Percentiles rank a stretch among this genome's conserved stretches.
Conservation (phyloP, 495 filamentous ascomycete genomes). For the Trichoderma virens region DNA sequence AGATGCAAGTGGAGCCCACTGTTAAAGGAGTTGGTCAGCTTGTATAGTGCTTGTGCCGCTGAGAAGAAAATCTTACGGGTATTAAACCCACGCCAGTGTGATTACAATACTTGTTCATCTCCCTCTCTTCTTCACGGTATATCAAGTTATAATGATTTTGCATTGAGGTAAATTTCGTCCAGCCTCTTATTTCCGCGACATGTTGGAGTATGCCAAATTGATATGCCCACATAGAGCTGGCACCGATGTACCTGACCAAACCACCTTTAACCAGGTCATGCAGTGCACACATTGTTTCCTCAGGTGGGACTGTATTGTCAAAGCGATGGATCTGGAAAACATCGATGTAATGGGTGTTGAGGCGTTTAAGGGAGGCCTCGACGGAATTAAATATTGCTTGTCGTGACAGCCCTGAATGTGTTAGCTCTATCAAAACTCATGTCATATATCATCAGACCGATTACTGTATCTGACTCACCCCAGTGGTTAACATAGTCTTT, state of each 20-base stretch:
- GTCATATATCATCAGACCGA: too few relatives aligned
- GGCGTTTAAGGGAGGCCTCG: conserved; percentile 49
- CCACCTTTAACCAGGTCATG: conserved; percentile 54
- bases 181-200: conserved; percentile 42
- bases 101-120: conserved; percentile 54
- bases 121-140: conserved; percentile 57
- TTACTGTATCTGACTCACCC: too few relatives aligned
- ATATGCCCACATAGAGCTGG: conserved; percentile 54
- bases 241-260: conserved; percentile 58
- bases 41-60: too few relatives aligned
- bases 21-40: too few relatives aligned
- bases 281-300: conserved; percentile 62
- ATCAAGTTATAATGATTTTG: conserved; percentile 54
- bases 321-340: conserved; percentile 63
- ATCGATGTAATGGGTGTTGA: conserved; percentile 62
- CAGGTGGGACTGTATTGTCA: too few relatives aligned
- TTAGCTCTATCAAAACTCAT: too few relatives aligned
- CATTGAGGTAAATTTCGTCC: conserved; percentile 57
- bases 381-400: conserved; percentile 58
- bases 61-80: too few relatives aligned
- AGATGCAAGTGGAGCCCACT: too few relatives aligned
- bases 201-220: conserved; percentile 49
- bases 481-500: too few relatives aligned
- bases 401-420: conserved; percentile 52
- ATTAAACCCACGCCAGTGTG: conserved; percentile 54